These are phyloP conservation scores for Ophiostoma piceae DNA, from an alignment of 2,329 filamentous ascomycete genomes.

Conservation along the genomic window DNA sequence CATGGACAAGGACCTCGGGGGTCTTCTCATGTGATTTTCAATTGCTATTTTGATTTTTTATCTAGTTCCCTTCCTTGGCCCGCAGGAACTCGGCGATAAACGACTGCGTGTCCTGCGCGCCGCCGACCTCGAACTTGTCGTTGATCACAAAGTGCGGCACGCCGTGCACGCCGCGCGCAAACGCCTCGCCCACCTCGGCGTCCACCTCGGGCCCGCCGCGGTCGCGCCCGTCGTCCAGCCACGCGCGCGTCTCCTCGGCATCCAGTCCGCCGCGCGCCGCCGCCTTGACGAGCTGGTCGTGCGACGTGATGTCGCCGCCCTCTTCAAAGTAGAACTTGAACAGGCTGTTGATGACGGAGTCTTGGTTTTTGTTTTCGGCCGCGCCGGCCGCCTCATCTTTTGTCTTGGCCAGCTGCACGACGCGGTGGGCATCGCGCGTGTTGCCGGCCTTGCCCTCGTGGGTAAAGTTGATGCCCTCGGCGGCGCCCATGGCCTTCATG, in stretches of 20 bases:
- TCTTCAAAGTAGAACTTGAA: conserved; percentile 64
- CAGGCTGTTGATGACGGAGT: conserved; percentile 54
- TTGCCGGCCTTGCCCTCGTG: conserved; percentile 68
- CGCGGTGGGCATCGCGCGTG: conserved; percentile 72
- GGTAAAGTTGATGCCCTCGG: conserved; percentile 67
- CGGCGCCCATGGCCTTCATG: conserved; percentile 53
- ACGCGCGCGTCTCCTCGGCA: conserved; percentile 46
- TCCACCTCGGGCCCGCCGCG: conserved; percentile 55
- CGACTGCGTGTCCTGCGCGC: conserved; percentile 63
- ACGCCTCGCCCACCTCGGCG: conserved; percentile 48
- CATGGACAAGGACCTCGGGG: conserved; percentile 54
- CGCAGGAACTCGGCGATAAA: conserved; percentile 63
- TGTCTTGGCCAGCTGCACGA: conserved; percentile 63
- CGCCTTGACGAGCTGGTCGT: conserved; percentile 47
- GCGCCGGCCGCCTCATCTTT: conserved; percentile 26
- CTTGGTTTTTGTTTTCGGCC: conserved; percentile 15
- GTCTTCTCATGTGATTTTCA: conserved; percentile 46
- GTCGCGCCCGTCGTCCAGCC: conserved; percentile 50
- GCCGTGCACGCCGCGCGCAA: conserved; percentile 51
- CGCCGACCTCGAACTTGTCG: conserved; percentile 59
- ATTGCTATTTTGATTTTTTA: not conserved
- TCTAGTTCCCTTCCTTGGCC: conserved; percentile 33
- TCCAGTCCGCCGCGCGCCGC: conserved; percentile 52
- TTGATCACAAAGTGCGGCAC: conserved; percentile 75
- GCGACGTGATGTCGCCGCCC: conserved; percentile 57